A percentile compares a stretch with the other conserved stretches of the same genome.
Evolutionary conservation across 1,139 yeast genomes (phyloP).

Genomic region (Yamadazyma mexicana): DNA sequence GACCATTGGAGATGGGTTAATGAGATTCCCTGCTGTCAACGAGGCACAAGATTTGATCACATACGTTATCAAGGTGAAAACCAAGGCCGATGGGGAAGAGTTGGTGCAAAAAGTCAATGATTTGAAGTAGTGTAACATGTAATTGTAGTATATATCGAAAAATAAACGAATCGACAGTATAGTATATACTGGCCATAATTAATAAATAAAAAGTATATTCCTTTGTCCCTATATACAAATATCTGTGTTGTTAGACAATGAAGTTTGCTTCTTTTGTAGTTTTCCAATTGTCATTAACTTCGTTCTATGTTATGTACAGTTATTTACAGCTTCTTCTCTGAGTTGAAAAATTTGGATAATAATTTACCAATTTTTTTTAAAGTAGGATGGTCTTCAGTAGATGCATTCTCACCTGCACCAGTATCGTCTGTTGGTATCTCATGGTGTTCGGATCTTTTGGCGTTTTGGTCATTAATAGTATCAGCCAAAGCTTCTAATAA

Average conservation of each 20-base stretch:
- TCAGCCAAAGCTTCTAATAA: constrained; percentile 93
- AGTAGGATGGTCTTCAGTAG: constrained; percentile 51
- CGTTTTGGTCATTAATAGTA: constrained; percentile 75
- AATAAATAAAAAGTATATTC: constrained; percentile 1
- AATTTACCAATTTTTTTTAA: constrained; percentile 62
- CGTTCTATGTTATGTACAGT: constrained; percentile 8
- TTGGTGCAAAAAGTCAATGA: constrained; percentile 57
- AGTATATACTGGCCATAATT: neutral
- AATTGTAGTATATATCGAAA: constrained; percentile 9
- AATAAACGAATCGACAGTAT: too few relatives aligned
- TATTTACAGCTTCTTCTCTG: constrained; percentile 32
- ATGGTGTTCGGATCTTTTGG: constrained; percentile 59
- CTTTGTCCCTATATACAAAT: constrained; percentile 1
- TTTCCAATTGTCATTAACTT: constrained; percentile 2
- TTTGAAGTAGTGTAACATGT: constrained; percentile 13
- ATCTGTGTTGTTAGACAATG: neutral
- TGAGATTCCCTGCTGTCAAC: constrained; percentile 59
- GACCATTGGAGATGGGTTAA: constrained; percentile 59
- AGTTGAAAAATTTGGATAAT: constrained; percentile 62
- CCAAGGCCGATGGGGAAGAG: constrained; percentile 63
- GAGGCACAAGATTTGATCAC: constrained; percentile 46
- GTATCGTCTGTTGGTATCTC: constrained; percentile 53
- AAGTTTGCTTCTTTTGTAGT: neutral
- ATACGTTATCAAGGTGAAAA: constrained; percentile 70
- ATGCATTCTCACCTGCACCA: constrained; percentile 48